phyloP scores from a whole-genome alignment of 352 stramenopile species.

The Globisporangium cystogenes region DNA sequence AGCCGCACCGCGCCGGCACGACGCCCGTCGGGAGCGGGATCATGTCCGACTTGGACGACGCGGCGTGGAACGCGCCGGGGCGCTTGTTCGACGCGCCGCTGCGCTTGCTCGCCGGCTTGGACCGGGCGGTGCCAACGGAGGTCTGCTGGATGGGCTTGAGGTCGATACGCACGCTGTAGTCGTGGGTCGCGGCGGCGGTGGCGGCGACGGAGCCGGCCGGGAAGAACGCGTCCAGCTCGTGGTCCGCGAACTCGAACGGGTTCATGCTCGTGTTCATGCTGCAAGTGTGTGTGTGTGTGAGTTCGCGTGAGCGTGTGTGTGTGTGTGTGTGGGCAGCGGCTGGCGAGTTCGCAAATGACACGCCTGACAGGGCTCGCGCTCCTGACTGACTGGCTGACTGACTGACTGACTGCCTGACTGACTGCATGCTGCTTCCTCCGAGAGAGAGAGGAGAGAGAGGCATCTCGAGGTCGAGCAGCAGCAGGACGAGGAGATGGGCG shows the following conservation, averaged over 20 bases:
- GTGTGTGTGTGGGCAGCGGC: not conserved
- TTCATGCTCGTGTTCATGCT: slow-evolving; percentile 19
- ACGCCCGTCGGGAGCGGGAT: slow-evolving; percentile 17
- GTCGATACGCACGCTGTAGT: slow-evolving; percentile 29
- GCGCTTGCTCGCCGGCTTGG: slow-evolving; percentile 9
- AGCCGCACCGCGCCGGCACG: slow-evolving; percentile 53
- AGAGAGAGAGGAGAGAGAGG: too few species aligned
- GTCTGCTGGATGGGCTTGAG: slow-evolving; percentile 17
- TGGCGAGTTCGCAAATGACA: slow-evolving; percentile 28
- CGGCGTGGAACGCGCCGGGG: slow-evolving; percentile 3
- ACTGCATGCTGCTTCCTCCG: too few species aligned
- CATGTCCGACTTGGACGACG: slow-evolving; percentile 12
- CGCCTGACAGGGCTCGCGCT: not conserved
- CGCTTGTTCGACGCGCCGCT: slow-evolving; percentile 5
- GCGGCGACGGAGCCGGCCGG: not conserved
- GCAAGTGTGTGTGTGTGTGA: not conserved
- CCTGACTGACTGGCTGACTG: too few species aligned
- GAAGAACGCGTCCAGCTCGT: slow-evolving; percentile 28
- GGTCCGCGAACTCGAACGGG: slow-evolving; percentile 19
- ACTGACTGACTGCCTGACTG: too few species aligned
- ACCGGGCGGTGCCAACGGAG: not conserved
- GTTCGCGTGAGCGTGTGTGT: not conserved
- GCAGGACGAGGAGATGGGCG: not conserved
- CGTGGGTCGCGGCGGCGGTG: not conserved
- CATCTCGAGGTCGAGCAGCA: not conserved